These are phyloP conservation scores for Lodderomyces parapsilosis DNA, from an alignment of 1,139 yeast species.

Conservation along the genomic window DNA sequence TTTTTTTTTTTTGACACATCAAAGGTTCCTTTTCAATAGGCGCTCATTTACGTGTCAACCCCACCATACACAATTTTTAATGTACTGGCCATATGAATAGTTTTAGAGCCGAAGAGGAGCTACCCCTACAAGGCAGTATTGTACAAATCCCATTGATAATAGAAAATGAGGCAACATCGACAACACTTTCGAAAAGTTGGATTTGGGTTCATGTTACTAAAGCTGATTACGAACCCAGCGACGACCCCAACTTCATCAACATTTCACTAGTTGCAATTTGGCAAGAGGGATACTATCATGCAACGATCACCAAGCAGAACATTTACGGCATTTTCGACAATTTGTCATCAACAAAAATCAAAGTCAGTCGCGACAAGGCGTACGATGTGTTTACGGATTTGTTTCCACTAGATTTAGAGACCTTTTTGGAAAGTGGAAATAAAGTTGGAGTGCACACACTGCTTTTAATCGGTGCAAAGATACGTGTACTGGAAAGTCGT, in stretches of 20 bases:
- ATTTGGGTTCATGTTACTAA: constrained; percentile 15
- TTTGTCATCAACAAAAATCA: constrained; percentile 4
- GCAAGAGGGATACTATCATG: constrained; percentile 14
- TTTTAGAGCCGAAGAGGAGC: neutral
- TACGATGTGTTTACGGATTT: constrained; percentile 12
- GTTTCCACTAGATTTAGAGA: constrained; percentile 16
- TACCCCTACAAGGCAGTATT: constrained; percentile 12
- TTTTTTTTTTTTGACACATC: neutral
- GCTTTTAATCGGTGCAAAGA: constrained; percentile 12
- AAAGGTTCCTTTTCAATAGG: neutral
- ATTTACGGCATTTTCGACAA: constrained; percentile 10
- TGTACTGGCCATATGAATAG: neutral
- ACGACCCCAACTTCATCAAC: constrained; percentile 15
- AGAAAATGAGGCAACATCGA: constrained; percentile 10
- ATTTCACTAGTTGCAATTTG: constrained; percentile 14
- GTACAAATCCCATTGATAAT: constrained; percentile 12
- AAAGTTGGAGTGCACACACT: constrained; percentile 9
- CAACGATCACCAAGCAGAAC: constrained; percentile 10
- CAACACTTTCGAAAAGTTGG: constrained; percentile 7
- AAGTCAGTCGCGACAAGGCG: constrained; percentile 10
- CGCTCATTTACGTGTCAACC: too few species aligned
- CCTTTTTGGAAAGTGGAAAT: constrained; percentile 10
- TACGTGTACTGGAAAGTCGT: constrained; percentile 8
- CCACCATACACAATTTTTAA: too few species aligned
- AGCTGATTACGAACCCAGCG: constrained; percentile 13